Conservation (phyloP, 805 yeast species). For the Saccharomycopsis fodiens region DNA sequence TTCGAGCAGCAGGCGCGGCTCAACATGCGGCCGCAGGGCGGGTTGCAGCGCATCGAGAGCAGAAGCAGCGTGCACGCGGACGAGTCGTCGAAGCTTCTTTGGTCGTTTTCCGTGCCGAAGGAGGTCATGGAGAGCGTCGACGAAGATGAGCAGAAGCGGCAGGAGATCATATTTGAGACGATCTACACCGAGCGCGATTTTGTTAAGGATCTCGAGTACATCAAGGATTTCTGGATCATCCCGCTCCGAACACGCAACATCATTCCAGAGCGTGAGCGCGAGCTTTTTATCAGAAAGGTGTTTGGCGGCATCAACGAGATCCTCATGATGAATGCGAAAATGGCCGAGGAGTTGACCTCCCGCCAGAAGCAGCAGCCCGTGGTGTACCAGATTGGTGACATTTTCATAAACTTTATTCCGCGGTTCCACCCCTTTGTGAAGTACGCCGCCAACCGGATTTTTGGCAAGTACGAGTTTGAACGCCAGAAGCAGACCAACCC, state of each 20-base stretch:
- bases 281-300: slow-evolving; percentile 84
- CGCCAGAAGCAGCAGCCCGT: slow-evolving; percentile 83
- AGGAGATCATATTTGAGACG: slow-evolving; percentile 90
- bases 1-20: slow-evolving; percentile 92
- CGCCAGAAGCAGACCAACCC: slow-evolving; percentile 87
- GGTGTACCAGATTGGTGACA: slow-evolving; percentile 80
- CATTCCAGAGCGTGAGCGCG: slow-evolving; percentile 83
- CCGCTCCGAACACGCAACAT: slow-evolving; percentile 82
- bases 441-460: slow-evolving; percentile 91
- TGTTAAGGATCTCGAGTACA: slow-evolving; percentile 87
- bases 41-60: slow-evolving; percentile 67
- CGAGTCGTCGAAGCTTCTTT: slow-evolving; percentile 73
- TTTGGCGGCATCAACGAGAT: slow-evolving; percentile 87
- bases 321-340: slow-evolving; percentile 69
- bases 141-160: slow-evolving; percentile 82
- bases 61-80: slow-evolving; percentile 64
- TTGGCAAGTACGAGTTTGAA: slow-evolving; percentile 92
- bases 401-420: slow-evolving; percentile 75
- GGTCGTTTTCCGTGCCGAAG: slow-evolving; percentile 89
- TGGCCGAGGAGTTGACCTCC: slow-evolving; percentile 83
- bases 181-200: slow-evolving; percentile 92
- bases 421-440: slow-evolving; percentile 86
- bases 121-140: slow-evolving; percentile 70
- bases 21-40: slow-evolving; percentile 83
- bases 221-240: slow-evolving; percentile 89